Evolutionary conservation across 2,329 filamentous ascomycete species (phyloP).

Genomic region (Penicillium sp.): DNA sequence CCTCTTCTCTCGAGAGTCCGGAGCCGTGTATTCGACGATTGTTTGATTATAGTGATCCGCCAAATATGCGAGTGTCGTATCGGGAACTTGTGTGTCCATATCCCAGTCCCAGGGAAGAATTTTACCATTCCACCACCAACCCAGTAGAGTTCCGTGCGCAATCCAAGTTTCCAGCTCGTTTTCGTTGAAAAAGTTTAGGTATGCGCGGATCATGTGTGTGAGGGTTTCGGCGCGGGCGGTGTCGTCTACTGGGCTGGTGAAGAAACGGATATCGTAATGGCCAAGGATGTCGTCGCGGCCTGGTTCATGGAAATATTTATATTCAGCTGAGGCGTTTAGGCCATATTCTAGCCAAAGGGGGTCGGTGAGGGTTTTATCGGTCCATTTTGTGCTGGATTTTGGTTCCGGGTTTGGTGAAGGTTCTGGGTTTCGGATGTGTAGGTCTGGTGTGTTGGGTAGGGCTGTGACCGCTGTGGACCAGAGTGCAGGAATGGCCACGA

Average conservation of each 20-base stretch:
- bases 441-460: conserved; percentile 8
- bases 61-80: conserved; percentile 65
- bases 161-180: conserved; percentile 79
- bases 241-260: conserved; percentile 63
- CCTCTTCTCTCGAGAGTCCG: conserved; percentile 46
- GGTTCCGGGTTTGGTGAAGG: background rate
- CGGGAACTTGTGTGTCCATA: conserved; percentile 76
- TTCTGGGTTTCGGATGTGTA: background rate
- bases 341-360: conserved; percentile 27
- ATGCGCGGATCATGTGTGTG: conserved; percentile 70
- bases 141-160: conserved; percentile 78
- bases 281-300: conserved; percentile 60
- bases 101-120: conserved; percentile 85
- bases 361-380: conserved; percentile 15
- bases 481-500: conserved; percentile 18
- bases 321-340: conserved; percentile 34
- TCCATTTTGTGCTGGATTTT: background rate
- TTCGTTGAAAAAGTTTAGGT: conserved; percentile 65
- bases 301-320: conserved; percentile 68
- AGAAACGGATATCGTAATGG: conserved; percentile 76
- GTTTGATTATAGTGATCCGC: conserved; percentile 69
- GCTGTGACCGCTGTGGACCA: conserved; percentile 19
- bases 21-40: conserved; percentile 48
- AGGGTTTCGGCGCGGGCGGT: conserved; percentile 66
- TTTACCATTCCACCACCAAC: conserved; percentile 84